Evolutionary conservation across 805 yeast genomes (phyloP), one percentile per base, ranked within the genome.

Genomic region (Henningerozyma blattae): DNA sequence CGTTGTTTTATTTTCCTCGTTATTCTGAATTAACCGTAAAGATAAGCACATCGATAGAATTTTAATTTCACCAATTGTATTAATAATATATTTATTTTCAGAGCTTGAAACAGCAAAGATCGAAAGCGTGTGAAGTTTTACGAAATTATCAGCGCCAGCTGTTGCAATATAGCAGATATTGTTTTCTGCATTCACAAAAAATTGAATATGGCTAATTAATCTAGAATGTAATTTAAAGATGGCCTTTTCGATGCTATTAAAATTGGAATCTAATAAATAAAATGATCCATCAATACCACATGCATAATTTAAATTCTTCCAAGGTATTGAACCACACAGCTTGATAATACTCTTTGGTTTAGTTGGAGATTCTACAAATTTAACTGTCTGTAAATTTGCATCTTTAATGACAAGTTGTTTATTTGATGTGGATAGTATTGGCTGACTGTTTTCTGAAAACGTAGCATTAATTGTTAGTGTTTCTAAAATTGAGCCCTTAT

Each of bases 81-180:
- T 3, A 27, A 27, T 17, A 7, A 7, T 15, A 7, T 46, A 52
- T 16, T 10, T 32, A 32, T 39, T 6, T 4, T 15, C 7, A 18
- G 16, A 14, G 14, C 8, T 5, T 18, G 18, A 4, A 27, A 16
- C 1, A 40, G 44, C 3, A 44, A 41, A 6, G 43, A 37, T 2
- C 5, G n/a, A 15, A 6, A 67, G 32, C 34, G 48, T 44, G 34
- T 66, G 54, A 25, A 67, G 48, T 31, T 57, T 62, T 3, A 76
- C 34, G 16, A 47, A 48, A 34, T 61, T 55, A 52, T 79, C 87
- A 68, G 77, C 68, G 3, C 86, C 84, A 40, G 72, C 57, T 1
- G 81, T 67, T 9, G 68, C 59, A 15, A 77, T 43, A 41, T 61
- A 66, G 15, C 60, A 58, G 4, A 47, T 35, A 1, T 35, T 48